A percentile compares a stretch with the other conserved stretches of the same genome.
Conservation (phyloP, 345 rosid genomes). For the Euphorbia lathyris region DNA sequence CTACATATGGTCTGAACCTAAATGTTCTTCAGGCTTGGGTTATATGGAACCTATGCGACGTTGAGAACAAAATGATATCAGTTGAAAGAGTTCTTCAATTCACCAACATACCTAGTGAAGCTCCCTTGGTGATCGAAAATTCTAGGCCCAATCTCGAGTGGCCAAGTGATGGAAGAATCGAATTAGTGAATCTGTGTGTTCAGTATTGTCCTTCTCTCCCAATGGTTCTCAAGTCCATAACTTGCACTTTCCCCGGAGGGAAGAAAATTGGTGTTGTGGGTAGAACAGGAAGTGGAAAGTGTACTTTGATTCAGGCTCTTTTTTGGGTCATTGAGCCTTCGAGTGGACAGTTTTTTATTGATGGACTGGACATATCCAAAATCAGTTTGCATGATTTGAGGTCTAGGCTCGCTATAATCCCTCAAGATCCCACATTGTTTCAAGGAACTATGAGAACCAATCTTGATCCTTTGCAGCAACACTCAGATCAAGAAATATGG, state of each 20-base stretch:
- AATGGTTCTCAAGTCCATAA: slow-evolving; percentile 58
- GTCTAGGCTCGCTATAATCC: slow-evolving; percentile 74
- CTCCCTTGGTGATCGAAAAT: slow-evolving; percentile 44
- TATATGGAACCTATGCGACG: slow-evolving; percentile 71
- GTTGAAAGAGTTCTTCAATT: slow-evolving; percentile 71
- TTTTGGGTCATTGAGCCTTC: slow-evolving; percentile 82
- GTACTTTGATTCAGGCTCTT: slow-evolving; percentile 79
- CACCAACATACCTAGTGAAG: slow-evolving; percentile 52
- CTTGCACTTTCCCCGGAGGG: slow-evolving; percentile 59
- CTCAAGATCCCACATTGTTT: slow-evolving; percentile 84
- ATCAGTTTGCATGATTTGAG: slow-evolving; percentile 82
- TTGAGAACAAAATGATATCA: slow-evolving; percentile 77
- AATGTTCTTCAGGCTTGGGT: slow-evolving; percentile 80
- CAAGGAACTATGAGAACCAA: slow-evolving; percentile 79
- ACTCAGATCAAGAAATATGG: slow-evolving; percentile 76
- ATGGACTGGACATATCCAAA: slow-evolving; percentile 63
- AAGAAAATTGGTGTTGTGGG: slow-evolving; percentile 86
- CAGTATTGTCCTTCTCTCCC: slow-evolving; percentile 54
- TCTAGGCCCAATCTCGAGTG: slow-evolving; percentile 43
- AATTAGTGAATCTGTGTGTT: slow-evolving; percentile 47
- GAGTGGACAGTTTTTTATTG: slow-evolving; percentile 65
- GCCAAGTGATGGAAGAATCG: slow-evolving; percentile 54
- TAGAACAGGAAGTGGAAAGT: slow-evolving; percentile 91
- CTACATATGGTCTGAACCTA: slow-evolving; percentile 59
- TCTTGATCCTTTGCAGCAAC: slow-evolving; percentile 75